Evolutionary conservation across 495 filamentous ascomycete species (phyloP), one percentile per base, ranked within the genome.

Genomic region (Achaetomiella virescens): DNA sequence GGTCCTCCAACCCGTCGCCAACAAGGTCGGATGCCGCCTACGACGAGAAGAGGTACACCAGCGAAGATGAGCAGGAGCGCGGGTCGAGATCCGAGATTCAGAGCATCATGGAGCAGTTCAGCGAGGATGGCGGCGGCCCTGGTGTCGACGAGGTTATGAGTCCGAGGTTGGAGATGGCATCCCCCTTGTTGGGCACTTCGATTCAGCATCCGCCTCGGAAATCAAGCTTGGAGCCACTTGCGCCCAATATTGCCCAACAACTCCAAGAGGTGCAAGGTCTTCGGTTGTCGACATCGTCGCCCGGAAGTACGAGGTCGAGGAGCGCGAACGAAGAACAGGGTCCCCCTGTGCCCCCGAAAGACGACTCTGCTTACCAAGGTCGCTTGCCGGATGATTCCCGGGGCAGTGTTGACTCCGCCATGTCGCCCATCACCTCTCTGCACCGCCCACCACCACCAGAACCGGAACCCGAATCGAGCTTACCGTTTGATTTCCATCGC

Each of bases 401-500:
- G 31, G 36, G 53, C n/a, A 61, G 48, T 24, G 10, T 59, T 20
- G 72, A 80, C 0, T 64, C 72, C 7, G 72, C 76, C 31, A 70
- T 74, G 45, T 80, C 84, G 6, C 78, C 75, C 20, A 67, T 75
- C 18, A 67, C 78, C 41, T 68, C 82, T 12, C 76, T 85, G n/a
- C 77, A 84, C 51, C 83, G 87, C 50, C 86, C 85, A 21, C 84
- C 84, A 3, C 85, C 86, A 9, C 92, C 91, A 2, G 85, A 85
- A 22, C 95, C 95, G 6, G 91, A 95, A 57, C 91, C 90, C 0
- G 91, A 97, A 66, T 84, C 90, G 21, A 80, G 89, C 50, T 81
- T 96, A 43, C 89, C 93, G 1, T 99, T 99, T 66, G 93, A 99
- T 72, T 99, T 99, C 65, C 95, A 97, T 71, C 82, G 93, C 7